These are phyloP conservation scores for Salix viminalis DNA, from an alignment of 345 rosid genomes.

Conservation along the genomic window DNA sequence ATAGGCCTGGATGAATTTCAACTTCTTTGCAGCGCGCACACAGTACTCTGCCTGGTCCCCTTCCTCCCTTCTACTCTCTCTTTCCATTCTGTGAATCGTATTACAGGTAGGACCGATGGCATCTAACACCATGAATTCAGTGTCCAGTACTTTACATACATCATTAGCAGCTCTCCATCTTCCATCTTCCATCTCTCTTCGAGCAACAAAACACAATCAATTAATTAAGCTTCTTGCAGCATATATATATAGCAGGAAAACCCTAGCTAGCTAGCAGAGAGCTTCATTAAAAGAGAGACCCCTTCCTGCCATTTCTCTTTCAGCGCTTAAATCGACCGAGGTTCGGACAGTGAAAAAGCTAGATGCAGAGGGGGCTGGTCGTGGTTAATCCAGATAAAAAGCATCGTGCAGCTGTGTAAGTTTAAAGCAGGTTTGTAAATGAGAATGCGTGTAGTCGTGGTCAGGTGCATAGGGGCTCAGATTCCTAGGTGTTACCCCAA, in stretches of 20 bases:
- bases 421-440: not conserved
- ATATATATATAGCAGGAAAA: not conserved
- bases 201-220: not conserved
- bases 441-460: constrained; percentile 4
- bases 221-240: too few species aligned
- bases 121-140: constrained; percentile 8
- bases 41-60: not conserved
- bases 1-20: constrained; percentile 1
- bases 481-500: not conserved
- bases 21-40: not conserved
- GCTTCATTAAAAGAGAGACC: not conserved
- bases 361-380: not conserved
- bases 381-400: not conserved
- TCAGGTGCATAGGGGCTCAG: constrained; percentile 9
- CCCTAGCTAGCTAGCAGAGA: not conserved
- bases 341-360: constrained; percentile 4
- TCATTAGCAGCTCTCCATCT: not conserved
- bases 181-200: not conserved
- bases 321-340: constrained; percentile 1
- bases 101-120: not conserved
- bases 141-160: not conserved
- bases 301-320: not conserved
- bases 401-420: not conserved
- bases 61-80: not conserved
- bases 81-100: not conserved